Evolutionary conservation across 176 grass and related monocot genomes (phyloP), one percentile per base, ranked within the genome.

Genomic region (Thalia dealbata): DNA sequence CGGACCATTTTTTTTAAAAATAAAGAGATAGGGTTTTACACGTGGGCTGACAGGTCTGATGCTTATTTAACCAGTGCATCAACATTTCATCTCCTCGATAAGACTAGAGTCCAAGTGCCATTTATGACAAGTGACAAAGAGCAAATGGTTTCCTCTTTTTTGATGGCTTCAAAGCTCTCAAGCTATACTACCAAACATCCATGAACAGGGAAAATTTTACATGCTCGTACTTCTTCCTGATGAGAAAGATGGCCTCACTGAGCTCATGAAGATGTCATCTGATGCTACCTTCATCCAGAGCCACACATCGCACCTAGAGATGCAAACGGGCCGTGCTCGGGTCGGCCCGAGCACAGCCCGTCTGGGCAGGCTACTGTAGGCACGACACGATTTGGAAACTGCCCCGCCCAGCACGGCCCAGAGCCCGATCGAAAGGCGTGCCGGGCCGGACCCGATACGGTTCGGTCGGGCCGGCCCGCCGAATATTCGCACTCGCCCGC

Each of bases 161-260:
- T n/a, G n/a, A n/a, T n/a, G n/a, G n/a, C n/a, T n/a, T n/a, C n/a
- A 90, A 89, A 71, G 82, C 91, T 10, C 73, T 91, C 4, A 69
- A 51, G 21, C 78, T 91, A 1, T 43, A 73, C 2, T 96, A 96
- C 65, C 55, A 80, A 18, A 22, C 7, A 14, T 76, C 30, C 84
- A 76, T 28, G 2, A 28, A 8, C 48, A 75, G 21, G 42, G 45
- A 27, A 71, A 69, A 50, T 3, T 96, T 66, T 84, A 85, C 21
- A 91, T 91, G 91, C 78, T 84, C 75, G 64, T 91, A 59, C 86
- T 82, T 78, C 83, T 73, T n/a, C n/a, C n/a, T n/a, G n/a, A n/a
- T n/a, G n/a, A n/a, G n/a, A n/a, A n/a, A n/a, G n/a, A n/a, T n/a
- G 85, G 85, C 50, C 68, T 91, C 28, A 64, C 42, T 60, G 18